Evolutionary conservation across 2,329 filamentous ascomycete genomes (phyloP).

Genomic region (Trichophyton benhamiae): DNA sequence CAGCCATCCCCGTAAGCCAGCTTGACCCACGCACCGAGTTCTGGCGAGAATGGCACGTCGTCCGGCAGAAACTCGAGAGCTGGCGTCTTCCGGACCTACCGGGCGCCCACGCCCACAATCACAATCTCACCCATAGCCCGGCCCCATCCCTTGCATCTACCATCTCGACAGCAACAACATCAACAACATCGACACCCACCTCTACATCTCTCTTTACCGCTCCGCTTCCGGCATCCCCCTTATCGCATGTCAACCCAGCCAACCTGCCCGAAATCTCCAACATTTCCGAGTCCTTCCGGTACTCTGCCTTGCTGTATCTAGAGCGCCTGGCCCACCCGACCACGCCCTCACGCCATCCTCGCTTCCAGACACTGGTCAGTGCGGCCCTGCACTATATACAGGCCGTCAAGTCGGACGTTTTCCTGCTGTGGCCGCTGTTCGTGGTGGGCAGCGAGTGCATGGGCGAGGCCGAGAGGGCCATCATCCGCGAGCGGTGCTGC

Average conservation of each 20-base stretch:
- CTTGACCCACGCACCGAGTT: constrained; percentile 52
- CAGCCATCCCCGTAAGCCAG: not conserved
- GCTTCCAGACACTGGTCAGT: constrained; percentile 71
- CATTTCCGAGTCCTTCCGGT: constrained; percentile 81
- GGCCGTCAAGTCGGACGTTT: constrained; percentile 71
- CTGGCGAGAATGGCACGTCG: constrained; percentile 64
- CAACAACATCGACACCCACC: not conserved
- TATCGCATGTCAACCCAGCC: constrained; percentile 35
- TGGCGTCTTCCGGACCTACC: constrained; percentile 53
- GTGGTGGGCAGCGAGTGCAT: constrained; percentile 83
- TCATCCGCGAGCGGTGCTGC: constrained; percentile 66
- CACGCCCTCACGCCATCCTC: constrained; percentile 58
- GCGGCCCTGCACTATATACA: constrained; percentile 75
- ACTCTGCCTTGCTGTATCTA: constrained; percentile 77
- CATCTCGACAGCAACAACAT: constrained; percentile 7
- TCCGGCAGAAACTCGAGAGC: constrained; percentile 60
- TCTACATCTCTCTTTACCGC: constrained; percentile 18
- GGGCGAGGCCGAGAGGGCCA: constrained; percentile 62
- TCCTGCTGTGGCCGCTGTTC: constrained; percentile 86
- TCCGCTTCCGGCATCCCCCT: constrained; percentile 16
- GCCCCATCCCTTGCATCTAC: constrained; percentile 1
- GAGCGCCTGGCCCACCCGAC: constrained; percentile 72
- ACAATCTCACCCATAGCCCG: not conserved
- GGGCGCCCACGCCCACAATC: not conserved
- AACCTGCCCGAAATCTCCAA: constrained; percentile 65